Evolutionary conservation across 306 rosid genomes (phyloP).

Genomic region (Urtica urens): DNA sequence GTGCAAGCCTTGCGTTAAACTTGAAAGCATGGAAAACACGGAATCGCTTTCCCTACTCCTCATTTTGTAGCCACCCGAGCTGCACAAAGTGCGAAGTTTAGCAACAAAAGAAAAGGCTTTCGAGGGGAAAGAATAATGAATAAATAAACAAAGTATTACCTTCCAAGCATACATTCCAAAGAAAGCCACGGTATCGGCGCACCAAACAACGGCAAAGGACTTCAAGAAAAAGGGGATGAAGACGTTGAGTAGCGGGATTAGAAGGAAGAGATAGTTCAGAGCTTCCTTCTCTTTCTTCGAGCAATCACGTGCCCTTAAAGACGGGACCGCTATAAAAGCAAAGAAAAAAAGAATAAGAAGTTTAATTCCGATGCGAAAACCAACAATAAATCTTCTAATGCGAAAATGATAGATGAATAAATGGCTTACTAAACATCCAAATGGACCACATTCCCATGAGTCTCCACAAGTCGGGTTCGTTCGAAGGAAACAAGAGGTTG

Average conservation of each 20-base stretch:
- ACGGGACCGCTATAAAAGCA: constrained; percentile 70
- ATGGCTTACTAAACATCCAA: constrained; percentile 88
- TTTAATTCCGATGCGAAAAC: neutral
- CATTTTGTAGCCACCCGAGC: constrained; percentile 70
- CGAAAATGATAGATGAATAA: neutral
- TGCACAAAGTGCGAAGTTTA: too few relatives aligned
- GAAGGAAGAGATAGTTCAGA: constrained; percentile 83
- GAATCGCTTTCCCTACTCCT: constrained; percentile 29
- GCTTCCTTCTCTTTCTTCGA: constrained; percentile 97
- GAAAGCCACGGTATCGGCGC: constrained; percentile 76
- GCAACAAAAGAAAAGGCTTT: too few relatives aligned
- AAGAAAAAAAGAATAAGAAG: neutral
- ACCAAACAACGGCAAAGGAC: constrained; percentile 95
- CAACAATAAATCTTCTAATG: constrained; percentile 1
- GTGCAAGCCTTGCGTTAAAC: neutral
- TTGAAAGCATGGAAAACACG: constrained; percentile 10
- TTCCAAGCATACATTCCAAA: constrained; percentile 95
- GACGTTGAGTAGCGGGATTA: constrained; percentile 76
- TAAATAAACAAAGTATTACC: constrained; percentile 25
- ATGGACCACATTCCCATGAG: constrained; percentile 99
- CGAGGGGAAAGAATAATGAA: neutral
- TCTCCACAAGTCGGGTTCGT: constrained; percentile 93
- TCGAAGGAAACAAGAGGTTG: constrained; percentile 82
- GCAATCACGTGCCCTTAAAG: constrained; percentile 93
- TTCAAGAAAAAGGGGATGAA: constrained; percentile 82